Conservation (phyloP, 176 grass and related monocot species). For the Thinopyrum elongatum region DNA sequence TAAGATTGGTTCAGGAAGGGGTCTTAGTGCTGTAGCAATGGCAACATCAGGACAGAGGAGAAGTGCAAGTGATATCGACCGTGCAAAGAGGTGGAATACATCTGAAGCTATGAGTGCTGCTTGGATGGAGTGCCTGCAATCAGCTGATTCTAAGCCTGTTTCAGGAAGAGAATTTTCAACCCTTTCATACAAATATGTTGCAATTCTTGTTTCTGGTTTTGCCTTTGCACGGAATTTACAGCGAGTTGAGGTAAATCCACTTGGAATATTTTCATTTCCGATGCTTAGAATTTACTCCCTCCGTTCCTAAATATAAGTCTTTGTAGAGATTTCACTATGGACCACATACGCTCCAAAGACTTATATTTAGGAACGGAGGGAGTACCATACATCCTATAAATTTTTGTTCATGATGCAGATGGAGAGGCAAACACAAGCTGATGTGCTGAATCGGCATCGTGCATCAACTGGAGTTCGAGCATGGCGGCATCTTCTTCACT, state of each 20-base stretch:
- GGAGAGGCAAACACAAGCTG: slow-evolving; percentile 81
- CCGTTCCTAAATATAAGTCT: too few relatives aligned
- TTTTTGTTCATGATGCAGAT: slow-evolving; percentile 67
- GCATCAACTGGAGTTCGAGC: slow-evolving; percentile 71
- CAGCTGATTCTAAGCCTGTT: slow-evolving; percentile 69
- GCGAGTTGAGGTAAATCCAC: slow-evolving; percentile 70
- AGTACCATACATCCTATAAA: slow-evolving; percentile 8
- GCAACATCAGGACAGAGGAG: slow-evolving; percentile 97
- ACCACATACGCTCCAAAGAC: too few relatives aligned
- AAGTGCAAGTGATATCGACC: slow-evolving; percentile 75
- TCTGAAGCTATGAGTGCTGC: slow-evolving; percentile 97
- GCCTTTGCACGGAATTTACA: slow-evolving; percentile 87
- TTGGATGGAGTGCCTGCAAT: slow-evolving; percentile 92
- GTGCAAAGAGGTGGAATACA: slow-evolving; percentile 96
- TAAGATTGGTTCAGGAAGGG: slow-evolving; percentile 94
- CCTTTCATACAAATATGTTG: slow-evolving; percentile 96
- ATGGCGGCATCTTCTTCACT: slow-evolving; percentile 97
- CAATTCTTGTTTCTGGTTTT: slow-evolving; percentile 91
- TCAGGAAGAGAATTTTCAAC: slow-evolving; percentile 89
- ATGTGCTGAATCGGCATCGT: slow-evolving; percentile 61
- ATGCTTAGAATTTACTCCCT: slow-evolving; percentile 24
- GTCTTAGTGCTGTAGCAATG: slow-evolving; percentile 98
- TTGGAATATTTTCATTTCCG: slow-evolving; percentile 21
- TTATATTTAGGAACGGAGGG: too few relatives aligned
- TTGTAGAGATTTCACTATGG: too few relatives aligned